Percentiles rank a stretch among this genome's conserved stretches.
These are phyloP conservation scores for Malus hybrid DNA, from an alignment of 331 rosid genomes.

Conservation along the genomic window DNA sequence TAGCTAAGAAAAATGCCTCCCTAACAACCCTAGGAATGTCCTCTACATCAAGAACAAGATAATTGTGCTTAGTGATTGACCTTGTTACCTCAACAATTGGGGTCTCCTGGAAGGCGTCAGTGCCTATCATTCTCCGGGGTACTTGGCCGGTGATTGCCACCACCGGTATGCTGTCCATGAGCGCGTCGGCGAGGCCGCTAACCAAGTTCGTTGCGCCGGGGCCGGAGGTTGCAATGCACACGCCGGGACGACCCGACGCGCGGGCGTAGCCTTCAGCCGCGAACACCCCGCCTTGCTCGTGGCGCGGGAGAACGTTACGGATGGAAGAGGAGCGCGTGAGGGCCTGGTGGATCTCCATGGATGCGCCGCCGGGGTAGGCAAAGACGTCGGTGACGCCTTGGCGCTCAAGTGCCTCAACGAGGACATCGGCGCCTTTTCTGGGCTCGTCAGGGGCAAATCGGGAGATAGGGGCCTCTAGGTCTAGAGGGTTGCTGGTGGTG, in stretches of 20 bases:
- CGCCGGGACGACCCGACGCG: conserved; percentile 66
- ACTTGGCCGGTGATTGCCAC: conserved; percentile 83
- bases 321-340: conserved; percentile 60
- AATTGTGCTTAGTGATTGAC: conserved; percentile 78
- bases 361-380: conserved; percentile 93
- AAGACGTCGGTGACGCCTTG: conserved; percentile 61
- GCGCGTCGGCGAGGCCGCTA: conserved; percentile 73
- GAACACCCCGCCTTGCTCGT: conserved; percentile 75
- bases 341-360: conserved; percentile 88
- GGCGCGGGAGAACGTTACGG: conserved; percentile 71
- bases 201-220: conserved; percentile 89
- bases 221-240: conserved; percentile 79
- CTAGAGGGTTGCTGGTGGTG: not conserved
- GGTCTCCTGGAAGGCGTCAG: conserved; percentile 83
- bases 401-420: conserved; percentile 79
- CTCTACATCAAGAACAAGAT: conserved; percentile 71
- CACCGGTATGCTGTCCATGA: conserved; percentile 58
- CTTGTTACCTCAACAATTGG: conserved; percentile 83
- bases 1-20: conserved; percentile 65
- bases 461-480: conserved; percentile 11
- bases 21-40: conserved; percentile 67
- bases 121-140: conserved; percentile 78
- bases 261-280: conserved; percentile 91
- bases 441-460: conserved; percentile 46
- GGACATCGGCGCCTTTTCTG: conserved; percentile 70